These are phyloP conservation scores for Chimonanthus salicifolius DNA, from an alignment of 164 flowering plant species.

Conservation along the genomic window DNA sequence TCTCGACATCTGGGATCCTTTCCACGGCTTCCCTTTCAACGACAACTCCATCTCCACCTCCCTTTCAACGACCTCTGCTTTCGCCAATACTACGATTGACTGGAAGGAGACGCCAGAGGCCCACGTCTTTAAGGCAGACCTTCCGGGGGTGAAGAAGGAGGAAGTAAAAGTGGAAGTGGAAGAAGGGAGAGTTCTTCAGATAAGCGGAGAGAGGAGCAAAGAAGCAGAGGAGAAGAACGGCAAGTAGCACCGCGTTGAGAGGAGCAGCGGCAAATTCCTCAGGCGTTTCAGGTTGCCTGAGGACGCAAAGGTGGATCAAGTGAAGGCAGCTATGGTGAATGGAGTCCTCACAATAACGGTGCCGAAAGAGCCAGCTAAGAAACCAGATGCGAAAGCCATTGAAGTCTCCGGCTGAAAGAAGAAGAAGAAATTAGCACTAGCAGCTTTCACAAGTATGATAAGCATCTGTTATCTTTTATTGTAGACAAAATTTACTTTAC, in stretches of 20 bases:
- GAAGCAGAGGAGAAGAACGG: slow-evolving; percentile 28
- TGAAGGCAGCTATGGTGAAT: slow-evolving; percentile 29
- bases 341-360: slow-evolving; percentile 37
- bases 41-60: background rate
- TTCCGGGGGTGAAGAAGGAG: too few species aligned
- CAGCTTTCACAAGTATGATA: too few species aligned
- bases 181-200: slow-evolving; percentile 32
- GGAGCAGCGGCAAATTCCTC: slow-evolving; percentile 30
- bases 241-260: slow-evolving; percentile 15
- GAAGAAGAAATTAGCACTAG: background rate
- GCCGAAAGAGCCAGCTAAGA: slow-evolving; percentile 25
- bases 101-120: slow-evolving; percentile 44
- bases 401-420: slow-evolving; percentile 24
- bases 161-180: slow-evolving; percentile 20
- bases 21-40: slow-evolving; percentile 8
- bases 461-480: too few species aligned
- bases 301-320: slow-evolving; percentile 27
- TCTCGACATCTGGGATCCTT: slow-evolving; percentile 5
- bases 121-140: slow-evolving; percentile 35
- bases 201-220: slow-evolving; percentile 28
- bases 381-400: slow-evolving; percentile 21
- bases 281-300: slow-evolving; percentile 36
- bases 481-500: too few species aligned
- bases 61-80: slow-evolving; percentile 7
- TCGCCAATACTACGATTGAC: slow-evolving; percentile 22